Evolutionary conservation across 495 filamentous ascomycete species (phyloP).

Genomic region (Neurospora sp.): DNA sequence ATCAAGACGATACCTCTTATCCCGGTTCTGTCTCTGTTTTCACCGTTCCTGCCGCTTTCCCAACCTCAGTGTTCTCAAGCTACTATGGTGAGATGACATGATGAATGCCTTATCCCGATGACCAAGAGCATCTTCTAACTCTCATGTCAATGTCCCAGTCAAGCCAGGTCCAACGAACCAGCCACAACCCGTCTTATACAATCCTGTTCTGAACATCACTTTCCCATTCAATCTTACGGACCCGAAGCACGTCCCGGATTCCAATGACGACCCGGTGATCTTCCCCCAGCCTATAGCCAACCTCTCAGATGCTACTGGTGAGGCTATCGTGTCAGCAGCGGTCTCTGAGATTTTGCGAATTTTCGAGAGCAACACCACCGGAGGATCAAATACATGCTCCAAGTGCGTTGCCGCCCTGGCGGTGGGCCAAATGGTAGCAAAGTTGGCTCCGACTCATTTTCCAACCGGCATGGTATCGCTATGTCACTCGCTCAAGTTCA

Average conservation of each 20-base stretch:
- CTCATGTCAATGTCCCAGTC: slow-evolving; percentile 6
- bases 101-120: neutral
- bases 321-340: slow-evolving; percentile 30
- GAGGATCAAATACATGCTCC: slow-evolving; percentile 33
- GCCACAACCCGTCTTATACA: slow-evolving; percentile 47
- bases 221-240: slow-evolving; percentile 48
- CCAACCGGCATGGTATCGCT: slow-evolving; percentile 41
- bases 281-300: slow-evolving; percentile 35
- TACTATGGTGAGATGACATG: slow-evolving; percentile 29
- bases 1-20: neutral
- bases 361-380: slow-evolving; percentile 27
- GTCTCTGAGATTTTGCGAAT: slow-evolving; percentile 35
- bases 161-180: slow-evolving; percentile 43
- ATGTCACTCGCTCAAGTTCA: slow-evolving; percentile 36
- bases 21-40: slow-evolving; percentile 28
- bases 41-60: slow-evolving; percentile 42
- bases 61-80: slow-evolving; percentile 41
- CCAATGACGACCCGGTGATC: slow-evolving; percentile 39
- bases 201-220: slow-evolving; percentile 46
- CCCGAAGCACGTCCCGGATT: slow-evolving; percentile 39
- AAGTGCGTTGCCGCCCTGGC: slow-evolving; percentile 43
- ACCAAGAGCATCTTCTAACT: neutral
- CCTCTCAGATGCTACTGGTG: slow-evolving; percentile 27
- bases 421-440: slow-evolving; percentile 40
- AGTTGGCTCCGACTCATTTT: slow-evolving; percentile 35